Percentiles rank a stretch among this genome's conserved stretches.
These are phyloP conservation scores for Ophiostoma tasmaniense DNA, from an alignment of 2,329 filamentous ascomycete species.

Conservation along the genomic window DNA sequence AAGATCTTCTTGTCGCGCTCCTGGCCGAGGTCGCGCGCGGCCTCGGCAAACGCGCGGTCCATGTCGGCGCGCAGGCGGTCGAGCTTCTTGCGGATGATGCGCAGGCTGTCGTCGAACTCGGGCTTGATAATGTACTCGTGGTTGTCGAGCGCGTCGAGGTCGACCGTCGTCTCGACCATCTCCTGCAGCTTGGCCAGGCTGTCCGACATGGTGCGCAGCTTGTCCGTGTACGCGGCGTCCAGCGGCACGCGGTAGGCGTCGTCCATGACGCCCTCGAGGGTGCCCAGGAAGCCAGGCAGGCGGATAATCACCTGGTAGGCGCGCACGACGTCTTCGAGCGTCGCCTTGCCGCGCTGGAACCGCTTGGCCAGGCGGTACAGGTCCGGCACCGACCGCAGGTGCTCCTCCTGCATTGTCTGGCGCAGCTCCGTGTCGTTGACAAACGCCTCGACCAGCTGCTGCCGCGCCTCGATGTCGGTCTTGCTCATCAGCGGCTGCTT, in stretches of 20 bases:
- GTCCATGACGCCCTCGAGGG: conserved; percentile 90
- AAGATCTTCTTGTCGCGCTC: conserved; percentile 99
- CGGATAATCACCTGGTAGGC: conserved; percentile 93
- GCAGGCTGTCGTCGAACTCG: conserved; percentile 85
- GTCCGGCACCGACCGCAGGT: conserved; percentile 86
- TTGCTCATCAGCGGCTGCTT: conserved; percentile 95
- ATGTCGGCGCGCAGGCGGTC: conserved; percentile 78
- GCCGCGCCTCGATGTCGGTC: conserved; percentile 74
- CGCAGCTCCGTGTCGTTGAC: conserved; percentile 85
- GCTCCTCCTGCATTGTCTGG: conserved; percentile 94
- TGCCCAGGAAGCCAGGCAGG: conserved; percentile 79
- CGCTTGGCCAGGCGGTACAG: conserved; percentile 89
- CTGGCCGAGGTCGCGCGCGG: conserved; percentile 73
- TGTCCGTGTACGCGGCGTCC: conserved; percentile 77
- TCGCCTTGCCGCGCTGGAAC: conserved; percentile 86
- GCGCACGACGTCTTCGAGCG: conserved; percentile 88
- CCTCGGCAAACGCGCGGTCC: conserved; percentile 67
- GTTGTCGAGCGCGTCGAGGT: conserved; percentile 87
- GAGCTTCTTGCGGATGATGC: conserved; percentile 82
- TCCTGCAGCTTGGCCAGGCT: conserved; percentile 81
- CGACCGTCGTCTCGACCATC: conserved; percentile 97
- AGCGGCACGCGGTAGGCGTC: conserved; percentile 83
- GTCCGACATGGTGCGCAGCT: conserved; percentile 67
- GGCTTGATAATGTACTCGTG: conserved; percentile 99
- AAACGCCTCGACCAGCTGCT: conserved; percentile 92